phyloP scores from a whole-genome alignment of 179 eudicot species.

The Spergularia azorica region DNA sequence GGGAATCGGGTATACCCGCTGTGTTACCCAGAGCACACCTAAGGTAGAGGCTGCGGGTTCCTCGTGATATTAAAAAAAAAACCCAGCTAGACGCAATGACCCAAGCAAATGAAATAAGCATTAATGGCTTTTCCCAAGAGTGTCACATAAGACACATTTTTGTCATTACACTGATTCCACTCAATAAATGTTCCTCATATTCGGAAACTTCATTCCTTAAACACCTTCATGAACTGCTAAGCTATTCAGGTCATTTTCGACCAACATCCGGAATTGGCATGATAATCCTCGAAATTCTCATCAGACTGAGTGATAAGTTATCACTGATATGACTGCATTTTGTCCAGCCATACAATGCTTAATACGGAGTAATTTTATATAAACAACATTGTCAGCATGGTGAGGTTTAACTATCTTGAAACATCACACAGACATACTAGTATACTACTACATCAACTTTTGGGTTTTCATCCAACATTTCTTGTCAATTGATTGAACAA shows the following conservation, averaged over 20 bases:
- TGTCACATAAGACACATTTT: not conserved
- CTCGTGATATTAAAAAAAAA: too few species aligned
- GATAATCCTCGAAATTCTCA: not conserved
- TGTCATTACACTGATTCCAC: not conserved
- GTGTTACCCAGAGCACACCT: too few species aligned
- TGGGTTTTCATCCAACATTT: too few species aligned
- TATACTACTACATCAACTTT: not conserved
- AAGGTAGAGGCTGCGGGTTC: too few species aligned
- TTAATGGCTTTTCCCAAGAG: not conserved
- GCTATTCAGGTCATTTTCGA: not conserved
- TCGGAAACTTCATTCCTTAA: not conserved
- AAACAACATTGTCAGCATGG: not conserved
- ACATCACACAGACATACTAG: not conserved
- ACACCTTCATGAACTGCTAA: not conserved
- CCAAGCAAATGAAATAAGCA: not conserved
- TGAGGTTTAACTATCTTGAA: not conserved
- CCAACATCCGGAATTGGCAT: not conserved
- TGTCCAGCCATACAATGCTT: not conserved
- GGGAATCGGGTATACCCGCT: too few species aligned
- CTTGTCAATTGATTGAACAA: not conserved
- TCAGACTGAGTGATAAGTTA: not conserved
- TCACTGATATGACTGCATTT: too few species aligned
- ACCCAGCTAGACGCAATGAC: too few species aligned
- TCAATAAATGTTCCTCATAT: not conserved
- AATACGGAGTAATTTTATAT: not conserved